Conservation (phyloP, 495 filamentous ascomycete genomes). For the Aspergillus bridgeri region DNA sequence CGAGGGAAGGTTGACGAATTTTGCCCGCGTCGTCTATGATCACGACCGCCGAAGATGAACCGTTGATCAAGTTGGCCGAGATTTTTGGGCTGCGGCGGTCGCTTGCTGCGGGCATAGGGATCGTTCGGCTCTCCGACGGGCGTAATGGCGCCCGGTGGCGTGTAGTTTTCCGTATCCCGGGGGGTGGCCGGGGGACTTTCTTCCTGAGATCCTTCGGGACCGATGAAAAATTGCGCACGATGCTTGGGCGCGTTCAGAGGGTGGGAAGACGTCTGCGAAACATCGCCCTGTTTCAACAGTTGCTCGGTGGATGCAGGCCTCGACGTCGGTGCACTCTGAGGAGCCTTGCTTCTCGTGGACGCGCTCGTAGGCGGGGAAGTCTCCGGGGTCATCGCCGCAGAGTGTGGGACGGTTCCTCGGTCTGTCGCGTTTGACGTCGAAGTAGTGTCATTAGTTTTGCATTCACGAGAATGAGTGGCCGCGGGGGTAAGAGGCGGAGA, state of each 20-base stretch:
- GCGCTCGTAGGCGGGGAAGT: conserved; percentile 35
- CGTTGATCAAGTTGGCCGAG: conserved; percentile 71
- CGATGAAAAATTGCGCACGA: conserved; percentile 69
- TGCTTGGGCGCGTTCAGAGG: conserved; percentile 50
- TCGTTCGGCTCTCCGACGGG: conserved; percentile 81
- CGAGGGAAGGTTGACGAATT: conserved; percentile 27
- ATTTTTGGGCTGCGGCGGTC: conserved; percentile 67
- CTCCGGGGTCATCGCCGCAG: conserved; percentile 58
- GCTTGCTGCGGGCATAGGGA: conserved; percentile 80
- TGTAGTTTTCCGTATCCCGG: conserved; percentile 39
- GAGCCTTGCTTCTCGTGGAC: conserved; percentile 23
- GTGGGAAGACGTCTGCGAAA: conserved; percentile 40
- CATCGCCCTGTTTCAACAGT: conserved; percentile 27
- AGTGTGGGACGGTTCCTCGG: conserved; percentile 57
- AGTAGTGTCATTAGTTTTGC: conserved; percentile 26
- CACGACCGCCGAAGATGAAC: conserved; percentile 72
- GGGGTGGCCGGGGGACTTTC: conserved; percentile 56
- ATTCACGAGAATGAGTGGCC: conserved; percentile 59
- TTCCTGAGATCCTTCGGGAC: conserved; percentile 56
- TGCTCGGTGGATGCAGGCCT: conserved; percentile 47
- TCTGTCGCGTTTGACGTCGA: conserved; percentile 25
- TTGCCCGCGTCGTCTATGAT: conserved; percentile 45
- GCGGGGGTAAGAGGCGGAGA: conserved; percentile 90
- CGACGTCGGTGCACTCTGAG: conserved; percentile 40
- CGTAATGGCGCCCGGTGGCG: conserved; percentile 67